These are phyloP conservation scores for Syncephalastrum monosporum DNA, from an alignment of 371 early-diverging fungal genomes.

Conservation along the genomic window DNA sequence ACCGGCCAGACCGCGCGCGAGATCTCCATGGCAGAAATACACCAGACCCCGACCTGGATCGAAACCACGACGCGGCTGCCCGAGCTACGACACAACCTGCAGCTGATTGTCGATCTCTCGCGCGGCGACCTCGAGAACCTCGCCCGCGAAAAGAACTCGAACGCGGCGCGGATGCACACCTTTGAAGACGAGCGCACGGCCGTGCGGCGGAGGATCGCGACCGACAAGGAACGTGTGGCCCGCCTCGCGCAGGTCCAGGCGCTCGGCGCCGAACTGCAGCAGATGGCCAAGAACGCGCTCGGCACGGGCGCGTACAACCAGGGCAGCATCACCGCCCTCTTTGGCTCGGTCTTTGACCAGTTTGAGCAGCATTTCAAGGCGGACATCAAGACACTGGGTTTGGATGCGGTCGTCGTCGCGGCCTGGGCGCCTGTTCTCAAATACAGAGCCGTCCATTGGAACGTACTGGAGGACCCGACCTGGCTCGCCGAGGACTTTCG, in stretches of 20 bases:
- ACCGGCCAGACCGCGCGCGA: conserved; percentile 71
- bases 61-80: conserved; percentile 60
- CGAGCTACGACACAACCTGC: conserved; percentile 80
- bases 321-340: conserved; percentile 48
- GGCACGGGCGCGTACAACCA: conserved; percentile 41
- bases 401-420: conserved; percentile 72
- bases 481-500: conserved; percentile 53
- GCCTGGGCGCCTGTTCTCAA: conserved; percentile 63
- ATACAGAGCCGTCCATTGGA: conserved; percentile 57
- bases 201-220: conserved; percentile 37
- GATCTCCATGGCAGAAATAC: conserved; percentile 46
- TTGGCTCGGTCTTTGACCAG: conserved; percentile 53
- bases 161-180: conserved; percentile 36
- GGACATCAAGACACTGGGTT: conserved; percentile 52
- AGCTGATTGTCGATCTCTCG: conserved; percentile 69
- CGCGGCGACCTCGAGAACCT: conserved; percentile 68
- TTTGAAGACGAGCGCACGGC: conserved; percentile 38
- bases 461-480: conserved; percentile 64
- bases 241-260: conserved; percentile 41
- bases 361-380: conserved; percentile 32
- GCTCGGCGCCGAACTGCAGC: conserved; percentile 50
- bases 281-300: conserved; percentile 41
- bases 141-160: conserved; percentile 55
- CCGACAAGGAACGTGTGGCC: conserved; percentile 22
- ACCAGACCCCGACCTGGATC: conserved; percentile 40